phyloP scores from a whole-genome alignment of 2,329 filamentous ascomycete genomes.

The Colletotrichum truncatum region DNA sequence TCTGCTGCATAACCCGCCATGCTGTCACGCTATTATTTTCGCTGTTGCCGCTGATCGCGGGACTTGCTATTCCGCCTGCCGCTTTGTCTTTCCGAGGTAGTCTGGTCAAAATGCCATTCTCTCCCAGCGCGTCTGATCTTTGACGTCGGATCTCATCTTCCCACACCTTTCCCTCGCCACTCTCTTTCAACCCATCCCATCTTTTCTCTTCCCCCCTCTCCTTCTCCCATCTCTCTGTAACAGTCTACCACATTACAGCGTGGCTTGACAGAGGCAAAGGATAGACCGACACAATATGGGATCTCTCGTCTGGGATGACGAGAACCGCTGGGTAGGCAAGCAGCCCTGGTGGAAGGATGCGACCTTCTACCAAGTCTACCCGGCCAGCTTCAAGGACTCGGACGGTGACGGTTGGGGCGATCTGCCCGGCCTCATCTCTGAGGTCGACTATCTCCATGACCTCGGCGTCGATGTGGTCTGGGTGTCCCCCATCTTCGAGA shows the following conservation, averaged over 20 bases:
- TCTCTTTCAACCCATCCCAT: background rate
- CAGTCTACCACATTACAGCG: background rate
- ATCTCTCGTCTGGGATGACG: slow-evolving; percentile 40
- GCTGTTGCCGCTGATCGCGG: slow-evolving; percentile 13
- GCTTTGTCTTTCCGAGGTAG: background rate
- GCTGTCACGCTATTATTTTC: slow-evolving; percentile 13
- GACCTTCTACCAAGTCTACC: slow-evolving; percentile 63
- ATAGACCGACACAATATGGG: slow-evolving; percentile 39
- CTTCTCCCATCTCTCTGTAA: background rate
- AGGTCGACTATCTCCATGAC: slow-evolving; percentile 70
- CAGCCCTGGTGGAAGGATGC: slow-evolving; percentile 57
- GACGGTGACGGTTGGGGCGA: slow-evolving; percentile 72
- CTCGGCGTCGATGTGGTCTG: slow-evolving; percentile 72
- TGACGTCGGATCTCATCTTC: background rate
- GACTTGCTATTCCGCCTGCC: background rate
- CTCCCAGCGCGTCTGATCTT: slow-evolving; percentile 5
- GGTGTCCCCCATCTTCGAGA: slow-evolving; percentile 62
- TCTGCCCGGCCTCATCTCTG: slow-evolving; percentile 70
- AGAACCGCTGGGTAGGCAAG: slow-evolving; percentile 42
- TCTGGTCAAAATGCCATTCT: slow-evolving; percentile 19
- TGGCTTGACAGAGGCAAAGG: background rate
- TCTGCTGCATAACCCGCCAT: slow-evolving; percentile 5
- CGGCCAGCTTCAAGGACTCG: slow-evolving; percentile 66
- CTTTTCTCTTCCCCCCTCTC: background rate
- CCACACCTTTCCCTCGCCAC: background rate